Percentiles rank a stretch among this genome's conserved stretches.
phyloP scores from a whole-genome alignment of 768 basidiomycete genomes.

The Russula brevipes region DNA sequence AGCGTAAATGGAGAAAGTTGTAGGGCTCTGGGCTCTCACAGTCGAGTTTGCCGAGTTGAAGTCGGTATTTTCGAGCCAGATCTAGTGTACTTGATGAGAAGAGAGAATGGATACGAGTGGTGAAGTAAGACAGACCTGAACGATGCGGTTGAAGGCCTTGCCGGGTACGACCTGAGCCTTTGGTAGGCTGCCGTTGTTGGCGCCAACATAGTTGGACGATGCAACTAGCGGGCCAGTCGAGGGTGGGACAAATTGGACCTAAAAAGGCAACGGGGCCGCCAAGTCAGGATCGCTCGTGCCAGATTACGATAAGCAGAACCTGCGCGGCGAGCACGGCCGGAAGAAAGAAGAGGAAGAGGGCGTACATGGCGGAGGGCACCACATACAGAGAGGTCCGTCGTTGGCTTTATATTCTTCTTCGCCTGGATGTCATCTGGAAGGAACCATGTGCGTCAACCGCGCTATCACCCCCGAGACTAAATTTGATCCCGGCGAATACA shows the following conservation, averaged over 20 bases:
- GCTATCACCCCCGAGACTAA: too few species aligned
- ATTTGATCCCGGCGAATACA: too few species aligned
- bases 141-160: conserved; percentile 44
- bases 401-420: background rate
- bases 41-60: conserved; percentile 33
- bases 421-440: too few species aligned
- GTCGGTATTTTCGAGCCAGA: conserved; percentile 64
- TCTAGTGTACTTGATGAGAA: conserved; percentile 29
- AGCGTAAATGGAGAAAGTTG: background rate
- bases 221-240: conserved; percentile 28
- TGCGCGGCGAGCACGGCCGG: conserved; percentile 9
- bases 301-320: background rate
- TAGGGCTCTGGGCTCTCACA: background rate
- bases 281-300: background rate
- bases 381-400: too few species aligned
- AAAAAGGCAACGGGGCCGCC: background rate
- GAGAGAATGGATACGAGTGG: background rate
- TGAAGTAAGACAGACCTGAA: conserved; percentile 27
- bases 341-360: conserved; percentile 7
- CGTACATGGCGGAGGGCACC: conserved; percentile 7
- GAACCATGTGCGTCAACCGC: too few species aligned
- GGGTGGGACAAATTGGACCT: conserved; percentile 32
- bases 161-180: conserved; percentile 39
- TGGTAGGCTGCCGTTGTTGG: conserved; percentile 40
- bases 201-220: conserved; percentile 40